Evolutionary conservation across 2,329 filamentous ascomycete genomes (phyloP).

Genomic region (Alternaria ventricosa): DNA sequence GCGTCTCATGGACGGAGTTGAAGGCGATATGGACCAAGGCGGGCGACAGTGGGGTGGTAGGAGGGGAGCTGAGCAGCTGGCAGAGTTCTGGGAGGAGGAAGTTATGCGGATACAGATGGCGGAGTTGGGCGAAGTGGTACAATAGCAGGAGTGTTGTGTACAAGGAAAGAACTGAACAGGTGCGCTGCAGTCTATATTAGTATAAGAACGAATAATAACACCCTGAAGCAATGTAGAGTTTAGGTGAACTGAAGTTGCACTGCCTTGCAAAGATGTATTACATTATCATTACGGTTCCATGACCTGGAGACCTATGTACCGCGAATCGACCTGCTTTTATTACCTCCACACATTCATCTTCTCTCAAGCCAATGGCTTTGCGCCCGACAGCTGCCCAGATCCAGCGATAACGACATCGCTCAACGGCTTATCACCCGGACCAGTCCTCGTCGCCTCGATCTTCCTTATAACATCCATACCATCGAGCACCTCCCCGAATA

Average conservation of each 20-base stretch:
- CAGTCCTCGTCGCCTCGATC: conserved; percentile 79
- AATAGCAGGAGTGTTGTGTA: not conserved
- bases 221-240: not conserved
- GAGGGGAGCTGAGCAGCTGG: conserved; percentile 53
- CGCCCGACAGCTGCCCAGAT: conserved; percentile 14
- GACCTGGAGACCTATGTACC: not conserved
- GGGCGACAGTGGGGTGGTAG: conserved; percentile 52
- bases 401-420: conserved; percentile 9
- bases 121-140: not conserved
- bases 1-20: conserved; percentile 88
- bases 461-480: conserved; percentile 91
- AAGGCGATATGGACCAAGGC: conserved; percentile 68
- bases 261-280: not conserved
- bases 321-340: not conserved
- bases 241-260: not conserved
- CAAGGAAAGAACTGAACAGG: not conserved
- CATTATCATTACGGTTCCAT: not conserved
- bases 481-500: conserved; percentile 88
- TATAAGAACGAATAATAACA: not conserved
- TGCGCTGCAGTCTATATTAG: not conserved
- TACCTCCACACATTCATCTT: not conserved
- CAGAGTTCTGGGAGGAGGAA: conserved; percentile 46
- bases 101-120: conserved; percentile 39
- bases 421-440: conserved; percentile 4
- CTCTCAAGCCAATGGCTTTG: conserved; percentile 1